Evolutionary conservation across 345 rosid genomes (phyloP), one percentile per base, ranked within the genome.

Genomic region (Aethionema arabicum): DNA sequence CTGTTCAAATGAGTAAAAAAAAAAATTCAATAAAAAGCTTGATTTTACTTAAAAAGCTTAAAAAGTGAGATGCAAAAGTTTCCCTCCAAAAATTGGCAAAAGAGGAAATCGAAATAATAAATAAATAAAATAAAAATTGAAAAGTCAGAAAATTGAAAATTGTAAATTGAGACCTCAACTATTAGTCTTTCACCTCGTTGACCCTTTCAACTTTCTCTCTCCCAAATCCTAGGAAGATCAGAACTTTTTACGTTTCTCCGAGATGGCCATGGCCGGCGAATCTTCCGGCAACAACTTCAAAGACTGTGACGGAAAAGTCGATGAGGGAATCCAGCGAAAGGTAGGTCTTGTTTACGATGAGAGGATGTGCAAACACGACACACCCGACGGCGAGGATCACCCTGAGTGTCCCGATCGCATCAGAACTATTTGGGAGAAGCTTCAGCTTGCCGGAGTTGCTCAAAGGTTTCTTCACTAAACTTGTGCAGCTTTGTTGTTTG

Each of bases 401-500:
- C 91, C 90, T 0, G 96, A 90, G 69, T 77, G 83, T 72, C 95
- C 96, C 53, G 61, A 82, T 65, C 97, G 97, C 52, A 85, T 90
- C 59, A 73, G 61, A 32, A 77, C 66, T 41, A 85, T 93, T 47
- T 90, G 99, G 99, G 76, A 74, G 68, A 83, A 74, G 79, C 89
- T 93, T 72, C 78, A 77, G 29, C 57, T 54, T 41, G 72, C 88
- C 6, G 80, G 81, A 63, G 68, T 93, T 57, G 56, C 86, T 69
- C 86, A 79, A 59, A 79, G 92, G 96, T 87, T 35, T 13, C 4
- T 68, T 73, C 43, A 21, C 27, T 21, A 21, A 53, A 54, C 45
- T 13, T 11, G 6, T 38, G 4, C 4, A 32, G n/a, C 50, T 42
- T 35, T 11, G 11, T 63, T 27, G 29, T 8, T 45, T 33, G 33